Evolutionary conservation across 2,329 filamentous ascomycete genomes (phyloP).

Genomic region (Nannizziopsis barbatae): DNA sequence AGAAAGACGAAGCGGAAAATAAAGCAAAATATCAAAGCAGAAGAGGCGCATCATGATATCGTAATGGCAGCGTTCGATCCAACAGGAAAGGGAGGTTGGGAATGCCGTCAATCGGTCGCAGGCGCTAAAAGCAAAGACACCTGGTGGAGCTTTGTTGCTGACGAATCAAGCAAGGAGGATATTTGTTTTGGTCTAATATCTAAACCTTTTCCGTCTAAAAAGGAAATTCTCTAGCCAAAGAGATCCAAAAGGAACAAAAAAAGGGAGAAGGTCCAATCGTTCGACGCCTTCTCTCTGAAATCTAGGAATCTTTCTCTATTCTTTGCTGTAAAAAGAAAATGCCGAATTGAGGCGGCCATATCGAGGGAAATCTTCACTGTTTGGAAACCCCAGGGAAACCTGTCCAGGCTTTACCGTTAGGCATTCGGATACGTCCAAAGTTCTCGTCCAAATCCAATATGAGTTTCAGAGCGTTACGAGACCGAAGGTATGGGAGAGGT

Average conservation of each 20-base stretch:
- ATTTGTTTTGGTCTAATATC: background rate
- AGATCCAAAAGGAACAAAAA: background rate
- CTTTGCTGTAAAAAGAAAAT: conserved; percentile 3
- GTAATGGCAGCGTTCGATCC: conserved; percentile 3
- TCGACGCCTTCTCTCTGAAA: conserved; percentile 1
- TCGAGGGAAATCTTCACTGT: conserved; percentile 7
- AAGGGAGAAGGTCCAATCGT: background rate
- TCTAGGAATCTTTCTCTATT: conserved; percentile 1
- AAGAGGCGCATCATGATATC: conserved; percentile 5
- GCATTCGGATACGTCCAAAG: conserved; percentile 64
- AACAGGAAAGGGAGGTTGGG: background rate
- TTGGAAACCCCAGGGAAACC: conserved; percentile 11
- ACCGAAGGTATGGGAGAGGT: conserved; percentile 56
- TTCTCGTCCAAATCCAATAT: conserved; percentile 89
- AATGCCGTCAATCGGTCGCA: background rate
- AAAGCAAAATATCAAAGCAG: background rate
- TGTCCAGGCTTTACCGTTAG: conserved; percentile 24
- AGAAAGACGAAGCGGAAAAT: background rate
- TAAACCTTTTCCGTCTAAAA: background rate
- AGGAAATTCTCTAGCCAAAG: background rate
- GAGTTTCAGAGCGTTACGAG: conserved; percentile 86
- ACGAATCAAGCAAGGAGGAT: background rate
- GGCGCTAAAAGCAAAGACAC: background rate
- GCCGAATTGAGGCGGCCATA: background rate
- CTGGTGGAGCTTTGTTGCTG: background rate